phyloP scores from a whole-genome alignment of 2,329 filamentous ascomycete species.

The Blastomyces gilchristii region DNA sequence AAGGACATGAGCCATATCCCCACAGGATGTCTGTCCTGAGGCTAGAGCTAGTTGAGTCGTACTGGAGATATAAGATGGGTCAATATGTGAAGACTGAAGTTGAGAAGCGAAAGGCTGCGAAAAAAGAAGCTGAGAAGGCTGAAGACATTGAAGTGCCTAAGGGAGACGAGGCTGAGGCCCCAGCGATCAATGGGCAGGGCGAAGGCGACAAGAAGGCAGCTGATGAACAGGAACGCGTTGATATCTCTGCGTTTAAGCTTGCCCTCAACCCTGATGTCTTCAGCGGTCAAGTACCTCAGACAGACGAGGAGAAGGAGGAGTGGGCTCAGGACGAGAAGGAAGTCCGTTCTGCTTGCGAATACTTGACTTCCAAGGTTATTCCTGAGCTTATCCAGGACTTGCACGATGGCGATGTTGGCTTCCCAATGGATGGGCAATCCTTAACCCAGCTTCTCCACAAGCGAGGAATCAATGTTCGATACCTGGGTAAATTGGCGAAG shows the following conservation, averaged over 20 bases:
- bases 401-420: conserved; percentile 84
- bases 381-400: conserved; percentile 80
- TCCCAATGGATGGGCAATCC: conserved; percentile 96
- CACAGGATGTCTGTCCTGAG: conserved; percentile 93
- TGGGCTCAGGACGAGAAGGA: conserved; percentile 76
- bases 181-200: conserved; percentile 32
- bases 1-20: conserved; percentile 58
- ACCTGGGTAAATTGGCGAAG: conserved; percentile 74
- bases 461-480: conserved; percentile 92
- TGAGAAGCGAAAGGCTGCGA: conserved; percentile 47
- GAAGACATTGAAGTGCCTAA: conserved; percentile 23
- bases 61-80: conserved; percentile 74
- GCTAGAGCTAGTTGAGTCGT: conserved; percentile 78
- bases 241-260: conserved; percentile 79
- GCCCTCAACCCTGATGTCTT: conserved; percentile 91
- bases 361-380: conserved; percentile 65
- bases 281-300: conserved; percentile 83
- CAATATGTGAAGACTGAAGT: conserved; percentile 78
- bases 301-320: conserved; percentile 77
- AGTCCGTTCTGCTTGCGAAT: conserved; percentile 72
- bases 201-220: conserved; percentile 36
- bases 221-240: conserved; percentile 56
- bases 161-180: conserved; percentile 10
- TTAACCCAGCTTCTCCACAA: conserved; percentile 84
- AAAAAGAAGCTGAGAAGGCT: conserved; percentile 25